Evolutionary conservation across 208 protist genomes (phyloP).

Genomic region (Trypanosoma vivax): DNA sequence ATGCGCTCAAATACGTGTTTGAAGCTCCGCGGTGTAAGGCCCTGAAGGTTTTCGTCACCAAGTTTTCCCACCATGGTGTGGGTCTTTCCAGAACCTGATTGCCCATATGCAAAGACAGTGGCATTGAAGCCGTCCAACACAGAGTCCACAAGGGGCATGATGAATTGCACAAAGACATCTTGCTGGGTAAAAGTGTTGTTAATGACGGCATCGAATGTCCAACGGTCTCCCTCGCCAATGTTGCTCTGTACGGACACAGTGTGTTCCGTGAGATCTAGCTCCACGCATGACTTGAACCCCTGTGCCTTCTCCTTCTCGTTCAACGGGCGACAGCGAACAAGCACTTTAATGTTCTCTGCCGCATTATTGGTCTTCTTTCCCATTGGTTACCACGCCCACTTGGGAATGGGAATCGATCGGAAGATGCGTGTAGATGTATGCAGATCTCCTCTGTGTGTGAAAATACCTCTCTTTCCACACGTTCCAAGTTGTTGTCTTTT

Average conservation of each 20-base stretch:
- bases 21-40: conserved; percentile 77
- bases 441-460: too few species aligned
- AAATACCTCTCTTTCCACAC: too few species aligned
- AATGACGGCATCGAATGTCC: conserved; percentile 88
- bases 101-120: conserved; percentile 94
- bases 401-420: not conserved
- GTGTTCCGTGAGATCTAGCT: conserved; percentile 64
- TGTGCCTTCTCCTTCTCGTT: conserved; percentile 70
- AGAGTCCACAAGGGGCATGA: conserved; percentile 78
- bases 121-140: conserved; percentile 88
- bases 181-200: conserved; percentile 85
- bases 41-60: conserved; percentile 47
- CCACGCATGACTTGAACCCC: conserved; percentile 73
- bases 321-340: conserved; percentile 80
- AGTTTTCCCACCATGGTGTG: conserved; percentile 89
- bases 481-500: too few species aligned
- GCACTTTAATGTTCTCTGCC: conserved; percentile 87
- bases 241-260: conserved; percentile 59
- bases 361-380: conserved; percentile 49
- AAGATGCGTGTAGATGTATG: not conserved
- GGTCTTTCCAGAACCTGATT: conserved; percentile 93
- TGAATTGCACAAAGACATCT: conserved; percentile 85
- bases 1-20: conserved; percentile 72
- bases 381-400: conserved; percentile 37
- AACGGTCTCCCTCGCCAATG: conserved; percentile 62